Percentiles rank a stretch among this genome's conserved stretches.
These are phyloP conservation scores for Podila epigama DNA, from an alignment of 192 early-diverging fungal genomes.

Conservation along the genomic window DNA sequence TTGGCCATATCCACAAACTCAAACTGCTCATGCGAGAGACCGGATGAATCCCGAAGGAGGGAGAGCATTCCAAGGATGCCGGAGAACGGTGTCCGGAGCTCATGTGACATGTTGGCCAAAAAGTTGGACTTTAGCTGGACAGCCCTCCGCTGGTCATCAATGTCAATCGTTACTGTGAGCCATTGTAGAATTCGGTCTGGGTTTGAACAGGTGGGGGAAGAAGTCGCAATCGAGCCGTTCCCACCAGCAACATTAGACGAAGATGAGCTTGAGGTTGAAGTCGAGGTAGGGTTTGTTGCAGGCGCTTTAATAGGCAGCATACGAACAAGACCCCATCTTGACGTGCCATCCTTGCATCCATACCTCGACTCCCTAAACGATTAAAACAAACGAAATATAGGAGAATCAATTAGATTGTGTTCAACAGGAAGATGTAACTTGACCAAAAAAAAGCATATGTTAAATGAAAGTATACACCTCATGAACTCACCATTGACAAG, in stretches of 20 bases:
- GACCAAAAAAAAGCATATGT: not conserved
- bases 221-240: no score
- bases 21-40: slow-evolving; percentile 54
- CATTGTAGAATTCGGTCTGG: slow-evolving; percentile 27
- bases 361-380: slow-evolving; percentile 30
- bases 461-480: not conserved
- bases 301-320: slow-evolving; percentile 35
- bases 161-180: slow-evolving; percentile 42
- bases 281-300: no score
- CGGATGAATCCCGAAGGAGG: slow-evolving; percentile 46
- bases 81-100: slow-evolving; percentile 72
- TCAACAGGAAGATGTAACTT: not conserved
- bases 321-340: slow-evolving; percentile 31
- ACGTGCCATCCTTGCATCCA: slow-evolving; percentile 31
- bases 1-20: slow-evolving; percentile 61
- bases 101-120: slow-evolving; percentile 81
- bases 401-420: not conserved
- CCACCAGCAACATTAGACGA: no score
- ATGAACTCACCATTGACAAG: slow-evolving; percentile 32
- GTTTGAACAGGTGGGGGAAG: no score
- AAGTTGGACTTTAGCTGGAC: slow-evolving; percentile 65
- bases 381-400: not conserved
- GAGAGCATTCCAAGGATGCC: slow-evolving; percentile 61
- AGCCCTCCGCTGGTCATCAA: slow-evolving; percentile 46
- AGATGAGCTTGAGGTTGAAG: no score